Conservation (phyloP, 169 alveolate species). For the Eimeria necatrix region DNA sequence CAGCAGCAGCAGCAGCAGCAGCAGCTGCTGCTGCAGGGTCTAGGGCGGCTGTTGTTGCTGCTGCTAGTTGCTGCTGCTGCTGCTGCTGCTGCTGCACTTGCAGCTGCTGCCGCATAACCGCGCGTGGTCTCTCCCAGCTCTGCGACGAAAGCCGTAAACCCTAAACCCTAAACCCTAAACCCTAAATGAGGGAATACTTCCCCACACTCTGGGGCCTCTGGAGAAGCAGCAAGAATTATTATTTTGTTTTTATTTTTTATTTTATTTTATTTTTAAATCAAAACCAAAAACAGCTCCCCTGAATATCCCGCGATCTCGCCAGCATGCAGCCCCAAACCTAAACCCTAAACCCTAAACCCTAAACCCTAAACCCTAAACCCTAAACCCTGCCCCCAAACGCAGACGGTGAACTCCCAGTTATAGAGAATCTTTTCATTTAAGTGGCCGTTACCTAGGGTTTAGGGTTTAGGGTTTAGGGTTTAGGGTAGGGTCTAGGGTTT, state of each 20-base stretch:
- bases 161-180: too few relatives aligned
- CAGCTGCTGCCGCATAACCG: too few relatives aligned
- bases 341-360: constrained; percentile 20
- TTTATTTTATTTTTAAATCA: not conserved
- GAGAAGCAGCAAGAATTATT: too few relatives aligned
- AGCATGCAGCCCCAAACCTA: not conserved
- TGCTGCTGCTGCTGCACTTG: too few relatives aligned
- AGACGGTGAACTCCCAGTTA: not conserved
- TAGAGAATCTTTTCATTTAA: not conserved
- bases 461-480: constrained; percentile 44
- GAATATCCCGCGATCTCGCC: not conserved
- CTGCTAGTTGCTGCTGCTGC: too few relatives aligned
- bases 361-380: constrained; percentile 28
- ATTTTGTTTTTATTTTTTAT: too few relatives aligned
- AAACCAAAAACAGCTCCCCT: not conserved
- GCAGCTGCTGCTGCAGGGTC: not conserved
- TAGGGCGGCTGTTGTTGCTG: too few relatives aligned
- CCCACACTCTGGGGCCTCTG: too few relatives aligned
- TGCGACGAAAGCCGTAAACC: too few relatives aligned
- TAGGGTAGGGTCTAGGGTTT: constrained; percentile 18
- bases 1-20: not conserved
- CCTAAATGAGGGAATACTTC: too few relatives aligned
- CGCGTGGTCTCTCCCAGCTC: too few relatives aligned
- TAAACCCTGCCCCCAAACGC: not conserved
- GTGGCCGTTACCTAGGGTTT: not conserved